These are phyloP conservation scores for Tanacetum coccineum DNA, from an alignment of 129 eudicot genomes.

Conservation along the genomic window DNA sequence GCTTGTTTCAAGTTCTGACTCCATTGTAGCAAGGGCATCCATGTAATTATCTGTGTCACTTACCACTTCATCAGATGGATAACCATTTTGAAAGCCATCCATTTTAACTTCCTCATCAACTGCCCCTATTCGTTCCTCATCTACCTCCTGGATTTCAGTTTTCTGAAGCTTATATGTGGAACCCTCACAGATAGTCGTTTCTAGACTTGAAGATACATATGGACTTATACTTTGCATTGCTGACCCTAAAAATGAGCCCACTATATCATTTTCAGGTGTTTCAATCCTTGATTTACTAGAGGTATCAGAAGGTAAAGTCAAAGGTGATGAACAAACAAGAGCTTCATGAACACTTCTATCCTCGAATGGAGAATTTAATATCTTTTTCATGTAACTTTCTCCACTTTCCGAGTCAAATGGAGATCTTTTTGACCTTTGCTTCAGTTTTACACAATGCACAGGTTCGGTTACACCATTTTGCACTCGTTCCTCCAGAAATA, in stretches of 20 bases:
- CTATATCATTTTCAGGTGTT: slow-evolving; percentile 29
- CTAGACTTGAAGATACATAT: slow-evolving; percentile 41
- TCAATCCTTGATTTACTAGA: slow-evolving; percentile 37
- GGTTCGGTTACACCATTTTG: slow-evolving; percentile 54
- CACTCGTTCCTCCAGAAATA: slow-evolving; percentile 84
- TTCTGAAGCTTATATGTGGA: slow-evolving; percentile 25
- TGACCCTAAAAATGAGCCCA: slow-evolving; percentile 38
- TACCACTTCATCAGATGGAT: slow-evolving; percentile 54
- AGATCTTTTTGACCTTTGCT: slow-evolving; percentile 65
- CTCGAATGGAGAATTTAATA: slow-evolving; percentile 28
- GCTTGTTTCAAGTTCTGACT: slow-evolving; percentile 55
- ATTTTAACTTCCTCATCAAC: slow-evolving; percentile 43
- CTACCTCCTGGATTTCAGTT: neutral
- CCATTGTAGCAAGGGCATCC: slow-evolving; percentile 83
- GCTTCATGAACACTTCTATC: slow-evolving; percentile 53
- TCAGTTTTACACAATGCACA: slow-evolving; percentile 70
- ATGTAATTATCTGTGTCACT: slow-evolving; percentile 74
- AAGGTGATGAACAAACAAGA: slow-evolving; percentile 28
- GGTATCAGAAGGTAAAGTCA: slow-evolving; percentile 19
- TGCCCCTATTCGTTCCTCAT: slow-evolving; percentile 44
- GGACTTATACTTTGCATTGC: slow-evolving; percentile 33
- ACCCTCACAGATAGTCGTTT: slow-evolving; percentile 23
- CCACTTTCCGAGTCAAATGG: slow-evolving; percentile 36
- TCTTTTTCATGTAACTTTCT: slow-evolving; percentile 5
- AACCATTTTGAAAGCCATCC: slow-evolving; percentile 34